Evolutionary conservation across 164 flowering plant species (phyloP), one percentile per base, ranked within the genome.

Genomic region (Amborella trichopoda): DNA sequence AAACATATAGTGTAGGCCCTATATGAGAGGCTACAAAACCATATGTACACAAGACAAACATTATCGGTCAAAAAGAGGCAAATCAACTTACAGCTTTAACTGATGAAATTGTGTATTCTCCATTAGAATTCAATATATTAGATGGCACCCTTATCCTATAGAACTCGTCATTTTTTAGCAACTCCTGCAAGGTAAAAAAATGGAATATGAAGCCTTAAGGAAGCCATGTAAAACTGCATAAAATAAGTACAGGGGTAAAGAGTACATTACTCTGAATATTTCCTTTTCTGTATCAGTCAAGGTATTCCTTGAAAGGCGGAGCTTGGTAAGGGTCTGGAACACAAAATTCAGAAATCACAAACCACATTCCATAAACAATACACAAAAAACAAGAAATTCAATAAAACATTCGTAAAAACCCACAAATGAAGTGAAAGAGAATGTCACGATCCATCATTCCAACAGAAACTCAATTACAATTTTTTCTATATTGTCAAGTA

Each of bases 31-130:
- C n/a, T n/a, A n/a, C n/a, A n/a, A n/a, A n/a, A n/a, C n/a, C n/a
- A n/a, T n/a, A n/a, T n/a, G n/a, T n/a, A n/a, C n/a, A n/a, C n/a
- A n/a, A n/a, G n/a, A n/a, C n/a, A n/a, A n/a, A n/a, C n/a, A n/a
- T n/a, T n/a, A n/a, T n/a, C n/a, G n/a, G n/a, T n/a, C n/a, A n/a
- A n/a, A n/a, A n/a, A n/a, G n/a, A n/a, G n/a, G n/a, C n/a, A n/a
- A n/a, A n/a, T n/a, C n/a, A 39, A 53, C 78, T 73, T 69, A 87
- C 99, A 28, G 96, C 93, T 74, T 76, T 87, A 45, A 91, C 86
- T 3, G 90, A 80, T 14, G 99, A 80, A 28, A 78, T 52, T 38
- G 76, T 51, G 49, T 69, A 78, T 24, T 78, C 87, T 57, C 68
- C 77, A 26, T 95, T 95, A 46, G 95, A 81, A 49, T 67, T 76